These are phyloP conservation scores for Pinguiococcus pyrenoidosus DNA, from an alignment of 108 stramenopile species.

Conservation along the genomic window DNA sequence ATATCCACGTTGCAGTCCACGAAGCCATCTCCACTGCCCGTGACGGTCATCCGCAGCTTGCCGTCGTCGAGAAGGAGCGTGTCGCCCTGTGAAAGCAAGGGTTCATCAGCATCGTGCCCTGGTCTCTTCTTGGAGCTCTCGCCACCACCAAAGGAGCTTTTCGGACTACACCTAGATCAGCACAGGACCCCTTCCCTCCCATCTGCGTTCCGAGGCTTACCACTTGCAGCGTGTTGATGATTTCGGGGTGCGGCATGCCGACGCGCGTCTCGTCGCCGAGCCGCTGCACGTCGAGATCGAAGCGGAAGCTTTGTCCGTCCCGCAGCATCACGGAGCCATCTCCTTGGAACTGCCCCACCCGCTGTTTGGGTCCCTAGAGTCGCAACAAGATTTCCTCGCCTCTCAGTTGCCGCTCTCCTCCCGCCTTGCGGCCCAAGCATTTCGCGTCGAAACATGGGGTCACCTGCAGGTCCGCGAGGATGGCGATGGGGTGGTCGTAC, in stretches of 20 bases:
- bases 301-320: slow-evolving; percentile 64
- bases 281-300: slow-evolving; percentile 59
- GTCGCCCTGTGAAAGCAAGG: slow-evolving; percentile 72
- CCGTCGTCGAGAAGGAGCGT: slow-evolving; percentile 81
- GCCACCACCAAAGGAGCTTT: too few relatives aligned
- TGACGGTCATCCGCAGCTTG: slow-evolving; percentile 74
- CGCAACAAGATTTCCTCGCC: neutral
- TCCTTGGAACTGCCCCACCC: slow-evolving; percentile 74
- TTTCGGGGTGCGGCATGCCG: slow-evolving; percentile 81
- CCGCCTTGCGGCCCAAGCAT: neutral
- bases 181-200: too few relatives aligned
- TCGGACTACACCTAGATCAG: too few relatives aligned
- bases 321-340: slow-evolving; percentile 37
- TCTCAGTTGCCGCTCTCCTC: neutral
- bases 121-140: too few relatives aligned
- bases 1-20: slow-evolving; percentile 72
- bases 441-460: neutral
- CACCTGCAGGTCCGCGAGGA: slow-evolving; percentile 76
- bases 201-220: too few relatives aligned
- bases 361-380: slow-evolving; percentile 79
- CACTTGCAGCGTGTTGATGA: slow-evolving; percentile 64
- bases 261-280: slow-evolving; percentile 70
- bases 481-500: slow-evolving; percentile 80
- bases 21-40: slow-evolving; percentile 55
- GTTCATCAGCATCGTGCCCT: too few relatives aligned